phyloP scores from a whole-genome alignment of 1,284 basidiomycete genomes.

The Xerocomus minutiporus region DNA sequence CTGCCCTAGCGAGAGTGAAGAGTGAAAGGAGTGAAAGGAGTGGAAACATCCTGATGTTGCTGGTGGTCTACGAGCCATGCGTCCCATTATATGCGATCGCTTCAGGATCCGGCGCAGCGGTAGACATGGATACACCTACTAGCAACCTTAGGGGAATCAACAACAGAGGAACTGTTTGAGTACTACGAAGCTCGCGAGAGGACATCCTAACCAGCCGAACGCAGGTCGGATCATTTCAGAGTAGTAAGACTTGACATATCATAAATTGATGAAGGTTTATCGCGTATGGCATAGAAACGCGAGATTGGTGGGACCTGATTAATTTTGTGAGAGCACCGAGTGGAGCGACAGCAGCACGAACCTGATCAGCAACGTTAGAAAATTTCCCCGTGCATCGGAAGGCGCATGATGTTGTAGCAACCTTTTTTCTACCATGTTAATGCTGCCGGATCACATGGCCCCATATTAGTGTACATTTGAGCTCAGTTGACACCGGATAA shows the following conservation, averaged over 20 bases:
- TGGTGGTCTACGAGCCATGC: background rate
- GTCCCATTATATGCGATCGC: constrained; percentile 1
- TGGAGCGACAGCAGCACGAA: background rate
- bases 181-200: background rate
- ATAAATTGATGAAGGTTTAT: background rate
- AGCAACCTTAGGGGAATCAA: background rate
- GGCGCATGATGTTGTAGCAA: too few species aligned
- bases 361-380: background rate
- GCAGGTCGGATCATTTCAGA: background rate
- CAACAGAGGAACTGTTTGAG: background rate
- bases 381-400: background rate
- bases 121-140: background rate
- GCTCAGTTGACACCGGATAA: too few species aligned
- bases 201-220: background rate
- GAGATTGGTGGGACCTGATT: background rate
- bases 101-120: background rate
- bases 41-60: constrained; percentile 15
- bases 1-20: constrained; percentile 17
- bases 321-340: background rate
- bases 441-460: too few species aligned
- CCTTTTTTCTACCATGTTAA: too few species aligned
- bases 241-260: background rate
- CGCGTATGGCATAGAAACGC: background rate
- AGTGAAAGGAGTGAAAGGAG: constrained; percentile 16
- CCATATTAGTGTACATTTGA: too few species aligned